A percentile compares a stretch with the other conserved stretches of the same genome.
Conservation (phyloP, 345 rosid species). For the Ceriops tagal region DNA sequence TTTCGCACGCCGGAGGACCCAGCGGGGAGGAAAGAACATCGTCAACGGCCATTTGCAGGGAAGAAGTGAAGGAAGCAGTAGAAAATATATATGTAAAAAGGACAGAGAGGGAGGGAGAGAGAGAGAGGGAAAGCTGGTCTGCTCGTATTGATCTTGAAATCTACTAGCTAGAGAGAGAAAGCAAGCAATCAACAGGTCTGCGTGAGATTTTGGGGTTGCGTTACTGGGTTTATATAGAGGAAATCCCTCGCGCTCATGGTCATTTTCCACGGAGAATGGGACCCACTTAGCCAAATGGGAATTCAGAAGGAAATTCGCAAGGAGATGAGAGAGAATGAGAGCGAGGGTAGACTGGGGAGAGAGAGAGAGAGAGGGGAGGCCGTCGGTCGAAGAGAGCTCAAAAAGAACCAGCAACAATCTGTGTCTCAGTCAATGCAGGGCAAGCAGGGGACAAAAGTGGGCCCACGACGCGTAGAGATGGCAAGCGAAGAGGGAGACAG, state of each 20-base stretch:
- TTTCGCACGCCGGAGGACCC: constrained; percentile 44
- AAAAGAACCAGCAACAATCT: not conserved
- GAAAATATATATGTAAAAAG: not conserved
- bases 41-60: constrained; percentile 49
- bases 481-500: constrained; percentile 55
- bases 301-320: constrained; percentile 24
- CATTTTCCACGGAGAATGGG: constrained; percentile 17
- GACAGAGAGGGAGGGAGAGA: no score
- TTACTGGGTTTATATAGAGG: constrained; percentile 35
- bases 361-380: no score
- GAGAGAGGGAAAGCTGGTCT: not conserved
- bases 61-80: not conserved
- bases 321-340: not conserved
- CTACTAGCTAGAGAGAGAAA: no score
- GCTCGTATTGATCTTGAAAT: not conserved
- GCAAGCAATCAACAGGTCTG: no score
- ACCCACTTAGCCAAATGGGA: constrained; percentile 2
- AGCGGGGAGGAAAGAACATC: constrained; percentile 40
- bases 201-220: not conserved
- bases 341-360: not conserved
- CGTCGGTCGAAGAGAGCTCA: no score
- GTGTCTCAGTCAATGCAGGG: constrained; percentile 25
- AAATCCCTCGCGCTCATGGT: constrained; percentile 6
- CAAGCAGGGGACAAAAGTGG: constrained; percentile 37
- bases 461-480: constrained; percentile 48